phyloP scores from a whole-genome alignment of 495 filamentous ascomycete genomes.

The Aspergillus biplanus region DNA sequence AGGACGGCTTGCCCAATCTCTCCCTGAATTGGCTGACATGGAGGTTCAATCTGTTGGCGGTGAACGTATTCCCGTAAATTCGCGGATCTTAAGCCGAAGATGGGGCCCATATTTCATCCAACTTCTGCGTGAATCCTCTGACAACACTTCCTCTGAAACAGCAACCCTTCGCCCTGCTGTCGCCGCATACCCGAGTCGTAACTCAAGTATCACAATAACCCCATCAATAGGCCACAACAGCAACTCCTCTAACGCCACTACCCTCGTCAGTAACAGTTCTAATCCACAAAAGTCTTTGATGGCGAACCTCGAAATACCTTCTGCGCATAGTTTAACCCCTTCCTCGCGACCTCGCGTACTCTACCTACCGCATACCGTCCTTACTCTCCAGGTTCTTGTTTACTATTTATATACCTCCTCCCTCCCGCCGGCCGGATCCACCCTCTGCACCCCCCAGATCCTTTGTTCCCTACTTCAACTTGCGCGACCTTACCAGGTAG shows the following conservation, averaged over 20 bases:
- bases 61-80: conserved; percentile 92
- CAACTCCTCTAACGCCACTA: conserved; percentile 62
- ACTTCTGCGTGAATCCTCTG: conserved; percentile 74
- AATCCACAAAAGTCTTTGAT: conserved; percentile 49
- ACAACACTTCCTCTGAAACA: conserved; percentile 48
- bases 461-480: conserved; percentile 94
- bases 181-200: conserved; percentile 57
- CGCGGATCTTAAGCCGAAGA: conserved; percentile 77
- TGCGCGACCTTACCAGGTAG: conserved; percentile 88
- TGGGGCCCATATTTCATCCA: conserved; percentile 98
- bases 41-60: conserved; percentile 88
- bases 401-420: conserved; percentile 92
- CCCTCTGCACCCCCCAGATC: conserved; percentile 91
- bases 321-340: conserved; percentile 62
- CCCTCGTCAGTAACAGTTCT: conserved; percentile 54
- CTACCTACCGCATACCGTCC: conserved; percentile 89
- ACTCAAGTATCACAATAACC: conserved; percentile 85
- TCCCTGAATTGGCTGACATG: conserved; percentile 94
- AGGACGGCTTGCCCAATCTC: conserved; percentile 73
- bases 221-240: conserved; percentile 65
- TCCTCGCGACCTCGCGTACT: conserved; percentile 79
- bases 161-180: conserved; percentile 56
- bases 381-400: conserved; percentile 83
- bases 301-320: conserved; percentile 48
- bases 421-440: conserved; percentile 71